Evolutionary conservation across 208 protist genomes (phyloP), one percentile per base, ranked within the genome.

Genomic region (Acanthamoeba sp.): DNA sequence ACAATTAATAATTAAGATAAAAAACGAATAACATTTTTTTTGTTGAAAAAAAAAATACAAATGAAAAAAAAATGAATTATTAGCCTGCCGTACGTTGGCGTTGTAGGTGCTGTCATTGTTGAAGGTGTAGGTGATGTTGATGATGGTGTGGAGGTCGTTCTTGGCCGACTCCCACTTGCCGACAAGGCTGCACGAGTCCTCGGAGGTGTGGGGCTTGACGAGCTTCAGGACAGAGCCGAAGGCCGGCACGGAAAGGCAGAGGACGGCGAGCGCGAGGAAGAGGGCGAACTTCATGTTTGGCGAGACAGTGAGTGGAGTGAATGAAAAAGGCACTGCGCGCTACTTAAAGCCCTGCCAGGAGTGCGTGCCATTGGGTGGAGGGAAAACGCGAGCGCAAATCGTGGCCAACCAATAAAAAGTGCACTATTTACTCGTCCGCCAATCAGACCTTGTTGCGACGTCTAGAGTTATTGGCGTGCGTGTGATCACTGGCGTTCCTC

Each of bases 111-210:
- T 27, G 29, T 69, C 62, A 18, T 69, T 69, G 10, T 69, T 27
- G 62, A 69, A 69, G 62, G 4, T 18, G 62, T 69, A 69, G 62
- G 62, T 69, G 62, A 69, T 69, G 62, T 69, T 69, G 29, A 69
- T 69, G 62, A 22, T 6, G 62, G 9, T 9, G 62, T 69, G 62
- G 20, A 69, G 29, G 62, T 69, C 62, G 62, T 22, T 69, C 62
- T 69, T 69, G 62, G 9, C 20, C 10, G 62, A 69, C 62, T 69
- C 62, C 62, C 62, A 69, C 62, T 69, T 69, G 62, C 62, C 62
- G 27, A 69, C 62, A 22, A 69, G 10, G 62, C 22, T 18, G 29
- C 62, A 69, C 27, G 62, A 36, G 22, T 4, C 62, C 62, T 69
- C 10, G 27, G 62, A 18, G 29, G 27, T 6, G 10, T 69, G 62